Evolutionary conservation across 345 rosid species (phyloP), one percentile per base, ranked within the genome.

Genomic region (Camelina neglecta): DNA sequence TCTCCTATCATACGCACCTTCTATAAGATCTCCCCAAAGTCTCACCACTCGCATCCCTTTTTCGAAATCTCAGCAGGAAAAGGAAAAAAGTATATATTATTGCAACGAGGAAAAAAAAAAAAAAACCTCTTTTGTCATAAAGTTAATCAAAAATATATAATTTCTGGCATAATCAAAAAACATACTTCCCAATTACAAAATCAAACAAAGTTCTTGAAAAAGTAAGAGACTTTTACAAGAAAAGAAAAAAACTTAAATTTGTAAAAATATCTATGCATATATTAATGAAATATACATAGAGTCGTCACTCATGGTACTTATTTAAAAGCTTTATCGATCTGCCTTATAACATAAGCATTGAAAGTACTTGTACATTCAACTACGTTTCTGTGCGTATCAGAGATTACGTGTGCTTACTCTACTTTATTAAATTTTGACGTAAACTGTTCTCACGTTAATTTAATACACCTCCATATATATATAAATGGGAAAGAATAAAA

Each of bases 341-440:
- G 53, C 36, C 72, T 74, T 65, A 49, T 75, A 64, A 57, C 80
- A 77, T 77, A 71, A 71, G 80, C 75, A 77, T 70, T 77, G 7
- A 71, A 71, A 70, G 75, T 77, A 76, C 71, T 64, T 70, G 80
- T 77, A 64, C 80, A 71, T 56, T 64, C 76, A 71, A 77, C 76
- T 71, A 77, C 80, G 80, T 71, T 65, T 77, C 76, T 58, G 68
- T 65, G 63, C 50, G 62, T 57, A 71, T 60, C 76, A 77, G 72
- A 77, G 81, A 67, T 86, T 89, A 73, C 90, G 86, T 86, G 90
- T 82, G 83, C 81, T 39, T 82, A 53, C 80, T 80, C 84, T 79
- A 82, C 81, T 69, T 78, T 79, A 60, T 58, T 55, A 39, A 53
- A 66, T 76, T 69, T 77, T 71, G 76, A 71, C 76, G 76, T 65